Evolutionary conservation across 192 early-diverging fungal species (phyloP), one percentile per base, ranked within the genome.

Genomic region (Kickxella alabastrina): DNA sequence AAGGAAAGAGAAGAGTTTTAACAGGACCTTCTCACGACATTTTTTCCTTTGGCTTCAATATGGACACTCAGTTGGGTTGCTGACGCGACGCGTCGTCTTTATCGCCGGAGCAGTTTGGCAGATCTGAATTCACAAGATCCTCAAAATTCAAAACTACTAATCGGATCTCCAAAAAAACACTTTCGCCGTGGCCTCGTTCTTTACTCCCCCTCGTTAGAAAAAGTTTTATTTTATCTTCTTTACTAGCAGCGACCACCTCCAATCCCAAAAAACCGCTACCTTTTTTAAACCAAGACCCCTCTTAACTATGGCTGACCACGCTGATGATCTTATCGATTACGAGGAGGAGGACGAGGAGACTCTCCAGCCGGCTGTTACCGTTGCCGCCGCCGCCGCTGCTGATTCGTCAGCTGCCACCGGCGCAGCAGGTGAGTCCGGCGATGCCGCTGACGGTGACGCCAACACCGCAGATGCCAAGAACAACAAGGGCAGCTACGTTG

Each of bases 401-500:
- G 36, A 14, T 18, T 22, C 39, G 29, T 23, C 31, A 8, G 31
- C 31, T 6, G n/a, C n/a, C n/a, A n/a, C n/a, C n/a, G n/a, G n/a
- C n/a, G n/a, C n/a, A n/a, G n/a, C n/a, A n/a, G n/a, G n/a, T n/a
- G n/a, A n/a, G n/a, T n/a, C 27, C 26, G 43, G 24, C 38, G 12
- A 43, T 15, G 61, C 78, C 29, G 79, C 78, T 31, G 79, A 75
- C 17, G 63, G 77, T 39, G 72, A 68, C 24, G 59, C 75, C 6
- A 73, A 68, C 24, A 64, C 68, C 9, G 87, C 82, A 24, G 80
- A 84, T 23, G 82, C 87, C 52, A 91, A 92, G 59, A 84, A 85
- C 52, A 93, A 93, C 82, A 96, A 96, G 77, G 95, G 95, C 26
- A 92, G 91, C 52, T 98, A 98, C 68, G 95, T 95, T 43, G 92